A percentile compares a stretch with the other conserved stretches of the same genome.
These are phyloP conservation scores for Iris pallida DNA, from an alignment of 116 monocot genomes.

Conservation along the genomic window DNA sequence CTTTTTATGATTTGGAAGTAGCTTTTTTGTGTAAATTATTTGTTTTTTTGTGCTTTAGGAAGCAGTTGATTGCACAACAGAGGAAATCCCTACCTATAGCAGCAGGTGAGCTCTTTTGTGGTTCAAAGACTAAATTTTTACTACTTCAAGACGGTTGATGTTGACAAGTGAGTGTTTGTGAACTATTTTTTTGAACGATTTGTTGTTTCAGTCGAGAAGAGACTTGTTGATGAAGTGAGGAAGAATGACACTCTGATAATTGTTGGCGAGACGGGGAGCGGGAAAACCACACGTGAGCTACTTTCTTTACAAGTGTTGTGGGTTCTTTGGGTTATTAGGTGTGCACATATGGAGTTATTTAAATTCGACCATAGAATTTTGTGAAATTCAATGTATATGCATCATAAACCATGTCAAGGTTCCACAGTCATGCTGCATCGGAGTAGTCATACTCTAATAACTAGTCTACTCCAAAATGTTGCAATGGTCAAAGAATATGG, in stretches of 20 bases:
- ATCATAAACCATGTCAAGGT: too few species aligned
- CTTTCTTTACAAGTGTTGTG: not conserved
- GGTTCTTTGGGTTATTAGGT: too few species aligned
- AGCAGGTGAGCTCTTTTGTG: constrained; percentile 39
- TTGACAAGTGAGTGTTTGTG: too few species aligned
- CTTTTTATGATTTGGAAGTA: not conserved
- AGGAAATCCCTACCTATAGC: constrained; percentile 80
- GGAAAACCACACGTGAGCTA: constrained; percentile 91
- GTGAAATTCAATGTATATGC: too few species aligned
- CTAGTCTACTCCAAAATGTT: too few species aligned
- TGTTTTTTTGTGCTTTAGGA: constrained; percentile 25
- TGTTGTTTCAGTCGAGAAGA: constrained; percentile 46
- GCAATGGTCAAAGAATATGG: too few species aligned
- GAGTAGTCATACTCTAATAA: too few species aligned
- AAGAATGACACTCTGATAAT: constrained; percentile 75
- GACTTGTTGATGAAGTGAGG: constrained; percentile 82
- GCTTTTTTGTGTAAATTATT: not conserved
- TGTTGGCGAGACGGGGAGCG: constrained; percentile 96
- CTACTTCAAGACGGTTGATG: not conserved
- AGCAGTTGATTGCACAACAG: constrained; percentile 48
- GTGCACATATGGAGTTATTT: too few species aligned
- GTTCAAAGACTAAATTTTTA: not conserved
- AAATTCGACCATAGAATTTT: too few species aligned
- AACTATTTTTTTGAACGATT: not conserved
- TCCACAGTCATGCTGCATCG: too few species aligned